Evolutionary conservation across 2,329 filamentous ascomycete species (phyloP), one percentile per base, ranked within the genome.

Genomic region (Penicillium hordei): DNA sequence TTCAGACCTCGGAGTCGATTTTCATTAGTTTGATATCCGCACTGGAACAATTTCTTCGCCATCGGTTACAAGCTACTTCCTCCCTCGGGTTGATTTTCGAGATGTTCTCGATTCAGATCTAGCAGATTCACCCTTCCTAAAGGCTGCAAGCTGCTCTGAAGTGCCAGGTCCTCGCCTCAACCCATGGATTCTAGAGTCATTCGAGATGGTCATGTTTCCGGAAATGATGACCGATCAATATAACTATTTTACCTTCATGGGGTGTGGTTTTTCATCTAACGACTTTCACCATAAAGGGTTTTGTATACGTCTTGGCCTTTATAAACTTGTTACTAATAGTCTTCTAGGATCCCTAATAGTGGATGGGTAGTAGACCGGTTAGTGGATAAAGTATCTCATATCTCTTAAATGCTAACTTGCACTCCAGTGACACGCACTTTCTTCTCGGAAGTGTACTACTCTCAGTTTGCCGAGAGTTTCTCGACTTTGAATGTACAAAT

Each of bases 101-200:
- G 46, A 49, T 49, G 21, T 49, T 29, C 46, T 49, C 46, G 46
- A 49, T 49, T 39, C 33, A 49, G 46, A 49, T 49, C 33, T 49
- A 49, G 34, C 46, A 39, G 23, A 5, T 38, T 49, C 46, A 29
- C 46, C 34, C 33, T 49, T 49, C 33, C 5, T 39, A 13, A 9
- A 39, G 17, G 13, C 2, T 25, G 23, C 34, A 49, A 39, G 46
- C 15, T 39, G 8, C 0, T 27, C 46, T 39, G 33, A 39, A 39
- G 34, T 39, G 13, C 46, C 46, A 38, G 34, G 46, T 49, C 10
- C 46, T 49, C 23, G 2, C 21, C 4, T 0, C 5, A 0, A 27
- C 46, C 34, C 23, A 49, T 38, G 3, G 21, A 29, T 1, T 39
- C 46, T 38, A 19, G 45, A 50, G 25, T 17, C 23, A 29, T 17